phyloP scores from a whole-genome alignment of 345 rosid genomes.

The Excoecaria agallocha region DNA sequence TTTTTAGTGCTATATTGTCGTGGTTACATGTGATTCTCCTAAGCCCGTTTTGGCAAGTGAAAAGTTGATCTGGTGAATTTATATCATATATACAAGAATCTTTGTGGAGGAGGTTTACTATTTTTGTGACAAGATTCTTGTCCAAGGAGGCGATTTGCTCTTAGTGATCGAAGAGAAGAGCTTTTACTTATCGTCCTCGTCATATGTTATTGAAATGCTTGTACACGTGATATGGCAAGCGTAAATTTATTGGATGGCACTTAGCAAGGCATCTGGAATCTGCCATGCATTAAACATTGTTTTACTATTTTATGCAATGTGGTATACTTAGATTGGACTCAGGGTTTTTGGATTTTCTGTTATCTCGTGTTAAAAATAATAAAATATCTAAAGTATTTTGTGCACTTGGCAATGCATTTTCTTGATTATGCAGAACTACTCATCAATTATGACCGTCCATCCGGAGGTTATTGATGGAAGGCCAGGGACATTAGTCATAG shows the following conservation, averaged over 20 bases:
- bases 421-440: slow-evolving; percentile 66
- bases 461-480: slow-evolving; percentile 90
- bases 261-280: neutral
- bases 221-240: neutral
- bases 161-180: neutral
- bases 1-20: neutral
- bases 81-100: neutral
- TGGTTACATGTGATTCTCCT: neutral
- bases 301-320: slow-evolving; percentile 1
- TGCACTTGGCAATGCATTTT: neutral
- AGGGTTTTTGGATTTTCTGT: neutral
- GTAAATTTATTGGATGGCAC: neutral
- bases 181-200: neutral
- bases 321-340: neutral
- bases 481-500: slow-evolving; percentile 83
- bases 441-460: slow-evolving; percentile 80
- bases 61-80: neutral
- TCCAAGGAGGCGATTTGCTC: neutral
- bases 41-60: neutral
- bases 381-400: neutral
- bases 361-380: neutral
- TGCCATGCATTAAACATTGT: neutral
- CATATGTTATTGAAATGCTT: neutral
- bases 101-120: neutral
- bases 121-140: neutral